Percentiles rank a stretch among this genome's conserved stretches.
Conservation (phyloP, 495 filamentous ascomycete species). For the Arthonia radiata region DNA sequence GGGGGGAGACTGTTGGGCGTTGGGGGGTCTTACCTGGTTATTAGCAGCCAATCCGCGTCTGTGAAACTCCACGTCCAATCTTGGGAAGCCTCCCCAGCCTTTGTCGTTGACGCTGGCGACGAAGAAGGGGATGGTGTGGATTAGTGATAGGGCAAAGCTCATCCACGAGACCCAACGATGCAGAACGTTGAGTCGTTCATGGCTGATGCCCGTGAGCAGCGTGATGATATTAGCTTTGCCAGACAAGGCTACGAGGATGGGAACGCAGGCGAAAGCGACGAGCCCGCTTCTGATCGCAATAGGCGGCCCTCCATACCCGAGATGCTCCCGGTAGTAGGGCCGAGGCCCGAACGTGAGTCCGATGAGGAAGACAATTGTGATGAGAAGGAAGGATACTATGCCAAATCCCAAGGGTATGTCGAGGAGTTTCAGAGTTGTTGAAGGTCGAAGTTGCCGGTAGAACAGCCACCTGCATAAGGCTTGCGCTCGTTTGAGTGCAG, state of each 20-base stretch:
- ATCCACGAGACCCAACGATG: conserved; percentile 28
- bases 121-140: conserved; percentile 35
- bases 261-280: conserved; percentile 25
- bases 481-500: too few relatives aligned
- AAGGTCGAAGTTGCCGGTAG: too few relatives aligned
- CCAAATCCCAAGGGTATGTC: too few relatives aligned
- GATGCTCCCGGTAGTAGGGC: conserved; percentile 14
- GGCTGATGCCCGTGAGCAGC: conserved; percentile 24
- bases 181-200: conserved; percentile 29
- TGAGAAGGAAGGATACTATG: conserved; percentile 7
- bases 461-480: too few relatives aligned
- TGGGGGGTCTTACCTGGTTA: too few relatives aligned
- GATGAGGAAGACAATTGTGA: conserved; percentile 3
- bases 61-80: conserved; percentile 9
- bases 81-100: conserved; percentile 7
- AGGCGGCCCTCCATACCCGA: conserved; percentile 20
- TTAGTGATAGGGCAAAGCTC: conserved; percentile 25
- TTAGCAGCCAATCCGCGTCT: too few relatives aligned
- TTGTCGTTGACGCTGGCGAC: conserved; percentile 8
- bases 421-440: too few relatives aligned
- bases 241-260: conserved; percentile 22
- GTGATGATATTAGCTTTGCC: conserved; percentile 21
- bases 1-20: too few relatives aligned
- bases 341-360: conserved; percentile 10
- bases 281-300: conserved; percentile 25